Evolutionary conservation across 208 protist species (phyloP), one percentile per base, ranked within the genome.

Genomic region (Wallacemonas rigidus): DNA sequence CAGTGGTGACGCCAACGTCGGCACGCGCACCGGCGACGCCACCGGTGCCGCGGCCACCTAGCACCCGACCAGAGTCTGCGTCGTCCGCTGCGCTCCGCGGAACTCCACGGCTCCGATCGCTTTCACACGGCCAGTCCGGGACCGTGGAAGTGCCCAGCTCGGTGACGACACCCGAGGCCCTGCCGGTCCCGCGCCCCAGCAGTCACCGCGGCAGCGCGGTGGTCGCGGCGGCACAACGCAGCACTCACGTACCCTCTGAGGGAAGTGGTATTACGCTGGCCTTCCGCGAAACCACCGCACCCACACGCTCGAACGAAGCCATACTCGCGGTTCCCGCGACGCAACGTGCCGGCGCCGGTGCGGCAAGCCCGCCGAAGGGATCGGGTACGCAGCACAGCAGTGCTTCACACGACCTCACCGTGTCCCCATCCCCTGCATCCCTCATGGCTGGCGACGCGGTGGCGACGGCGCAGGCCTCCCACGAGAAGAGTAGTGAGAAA

Each of bases 301-400:
- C 75, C 74, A 45, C n/a, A 38, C 44, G 56, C 35, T 41, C 77
- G 62, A 2, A 63, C 67, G 65, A 45, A 41, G 12, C 71, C 61
- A 40, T 57, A 40, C 5, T 67, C 69, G 53, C 58, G 35, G 17
- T 15, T 54, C 35, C 68, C 36, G 26, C 35, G 53, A 15, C 51
- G 9, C 14, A 48, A 48, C 7, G 54, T 44, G 26, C 54, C 26
- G 12, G 38, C 67, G 14, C 68, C 68, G 9, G 38, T 53, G 7
- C 51, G 14, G 15, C 51, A 5, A 26, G n/a, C 14, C 8, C 51
- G 36, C 35, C 64, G 73, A 41, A 12, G 45, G 45, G 6, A 12
- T 50, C 45, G 8, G 26, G 26, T 26, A 26, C 0, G 26, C 26
- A 26, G 26, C 26, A 26, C 26, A 26, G 26, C 26, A 26, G 26